Conservation (phyloP, 2,329 filamentous ascomycete genomes). For the Hymenotorrendiella dingleyae region DNA sequence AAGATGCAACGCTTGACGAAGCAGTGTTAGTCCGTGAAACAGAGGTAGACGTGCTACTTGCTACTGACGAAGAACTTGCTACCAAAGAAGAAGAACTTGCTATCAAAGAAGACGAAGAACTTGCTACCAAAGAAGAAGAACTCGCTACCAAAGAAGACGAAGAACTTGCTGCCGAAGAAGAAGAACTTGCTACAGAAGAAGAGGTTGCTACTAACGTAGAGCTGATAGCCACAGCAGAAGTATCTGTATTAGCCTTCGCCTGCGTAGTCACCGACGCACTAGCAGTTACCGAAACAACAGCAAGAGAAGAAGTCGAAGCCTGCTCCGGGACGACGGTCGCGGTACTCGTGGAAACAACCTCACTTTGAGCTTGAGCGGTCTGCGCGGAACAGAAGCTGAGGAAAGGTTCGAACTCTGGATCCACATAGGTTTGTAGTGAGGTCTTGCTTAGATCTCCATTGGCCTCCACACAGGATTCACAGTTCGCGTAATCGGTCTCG, state of each 20-base stretch:
- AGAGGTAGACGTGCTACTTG: background rate
- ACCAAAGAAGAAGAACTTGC: too few relatives aligned
- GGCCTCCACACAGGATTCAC: slow-evolving; percentile 27
- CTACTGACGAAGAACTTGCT: too few relatives aligned
- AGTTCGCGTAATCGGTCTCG: slow-evolving; percentile 31
- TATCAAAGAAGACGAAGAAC: too few relatives aligned
- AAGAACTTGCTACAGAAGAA: too few relatives aligned
- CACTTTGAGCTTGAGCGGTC: slow-evolving; percentile 8
- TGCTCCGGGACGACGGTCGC: slow-evolving; percentile 8
- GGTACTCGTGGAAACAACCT: slow-evolving; percentile 7
- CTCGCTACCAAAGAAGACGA: too few relatives aligned
- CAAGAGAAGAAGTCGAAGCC: slow-evolving; percentile 7
- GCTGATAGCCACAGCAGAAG: background rate
- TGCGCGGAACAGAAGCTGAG: slow-evolving; percentile 22
- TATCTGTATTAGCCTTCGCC: slow-evolving; percentile 7
- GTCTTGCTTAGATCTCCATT: slow-evolving; percentile 12
- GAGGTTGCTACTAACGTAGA: background rate
- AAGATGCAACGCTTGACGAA: background rate
- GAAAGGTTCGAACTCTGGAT: slow-evolving; percentile 22
- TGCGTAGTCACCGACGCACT: slow-evolving; percentile 8
- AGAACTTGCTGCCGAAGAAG: background rate
- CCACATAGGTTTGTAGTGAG: slow-evolving; percentile 14
- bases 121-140: too few relatives aligned
- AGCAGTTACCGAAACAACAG: slow-evolving; percentile 7
- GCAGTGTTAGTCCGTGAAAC: too few relatives aligned